A percentile compares a stretch with the other conserved stretches of the same genome.
Conservation (phyloP, 1,284 basidiomycete genomes). For the Exobasidium cylindrosporum region DNA sequence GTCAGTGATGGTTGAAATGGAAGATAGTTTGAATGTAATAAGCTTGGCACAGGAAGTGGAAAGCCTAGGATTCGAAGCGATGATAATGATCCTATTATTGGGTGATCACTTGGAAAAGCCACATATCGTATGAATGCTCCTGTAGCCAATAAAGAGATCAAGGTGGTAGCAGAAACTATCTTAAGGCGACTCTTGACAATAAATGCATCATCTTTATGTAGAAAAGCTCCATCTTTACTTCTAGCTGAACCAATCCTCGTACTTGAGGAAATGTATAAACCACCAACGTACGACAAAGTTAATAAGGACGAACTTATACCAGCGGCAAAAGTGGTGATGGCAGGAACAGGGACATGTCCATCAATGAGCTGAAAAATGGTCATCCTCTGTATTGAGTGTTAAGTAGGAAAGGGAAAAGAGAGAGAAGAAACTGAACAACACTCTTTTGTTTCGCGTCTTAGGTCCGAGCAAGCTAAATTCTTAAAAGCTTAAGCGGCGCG, state of each 20-base stretch:
- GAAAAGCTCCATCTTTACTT: slow-evolving; percentile 20
- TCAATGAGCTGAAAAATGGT: slow-evolving; percentile 2
- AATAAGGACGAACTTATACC: slow-evolving; percentile 33
- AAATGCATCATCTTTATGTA: slow-evolving; percentile 12
- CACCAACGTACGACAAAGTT: slow-evolving; percentile 58
- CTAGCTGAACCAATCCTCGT: slow-evolving; percentile 21
- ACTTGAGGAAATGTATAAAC: slow-evolving; percentile 57
- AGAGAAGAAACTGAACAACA: no score
- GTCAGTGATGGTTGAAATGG: slow-evolving; percentile 29
- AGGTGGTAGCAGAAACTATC: slow-evolving; percentile 17
- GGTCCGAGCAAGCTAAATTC: no score
- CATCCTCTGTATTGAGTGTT: not conserved
- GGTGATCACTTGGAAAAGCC: slow-evolving; percentile 33
- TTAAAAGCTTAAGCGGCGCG: no score
- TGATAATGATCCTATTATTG: slow-evolving; percentile 16
- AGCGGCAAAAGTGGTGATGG: not conserved
- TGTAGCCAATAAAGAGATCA: slow-evolving; percentile 13
- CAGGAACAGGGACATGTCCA: slow-evolving; percentile 1
- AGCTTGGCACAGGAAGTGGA: slow-evolving; percentile 27
- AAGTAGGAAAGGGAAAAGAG: not conserved
- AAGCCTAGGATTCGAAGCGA: slow-evolving; percentile 31
- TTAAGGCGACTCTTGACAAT: slow-evolving; percentile 16
- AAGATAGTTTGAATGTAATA: slow-evolving; percentile 26
- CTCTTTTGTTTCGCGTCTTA: no score
- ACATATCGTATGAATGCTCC: not conserved